phyloP scores from a whole-genome alignment of 768 basidiomycete species.

The Termitomyces sp. region DNA sequence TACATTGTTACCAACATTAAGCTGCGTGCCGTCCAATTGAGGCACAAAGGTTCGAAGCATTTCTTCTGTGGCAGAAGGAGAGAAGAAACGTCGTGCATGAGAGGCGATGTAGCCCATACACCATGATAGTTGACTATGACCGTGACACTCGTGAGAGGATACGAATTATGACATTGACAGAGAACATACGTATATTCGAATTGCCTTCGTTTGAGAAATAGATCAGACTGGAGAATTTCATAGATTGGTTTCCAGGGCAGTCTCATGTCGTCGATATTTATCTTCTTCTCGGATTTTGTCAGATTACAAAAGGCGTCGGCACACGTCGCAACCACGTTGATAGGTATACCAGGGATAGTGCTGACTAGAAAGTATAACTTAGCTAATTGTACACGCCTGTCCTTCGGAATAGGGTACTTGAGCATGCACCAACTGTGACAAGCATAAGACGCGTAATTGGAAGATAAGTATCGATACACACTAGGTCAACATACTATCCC shows the following conservation, averaged over 20 bases:
- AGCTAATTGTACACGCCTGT: constrained; percentile 67
- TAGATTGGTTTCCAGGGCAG: constrained; percentile 83
- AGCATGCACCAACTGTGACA: constrained; percentile 68
- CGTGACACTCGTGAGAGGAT: constrained; percentile 4
- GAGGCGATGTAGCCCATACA: constrained; percentile 73
- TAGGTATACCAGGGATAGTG: constrained; percentile 74
- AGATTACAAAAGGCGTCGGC: constrained; percentile 59
- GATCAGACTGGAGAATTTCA: constrained; percentile 62
- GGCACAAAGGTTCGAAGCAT: constrained; percentile 90
- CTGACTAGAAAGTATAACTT: constrained; percentile 78
- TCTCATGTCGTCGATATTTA: constrained; percentile 73
- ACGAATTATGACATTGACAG: background rate
- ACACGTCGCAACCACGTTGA: constrained; percentile 62
- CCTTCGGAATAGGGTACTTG: constrained; percentile 84
- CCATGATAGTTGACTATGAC: constrained; percentile 64
- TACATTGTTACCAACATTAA: constrained; percentile 52
- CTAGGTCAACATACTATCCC: constrained; percentile 77
- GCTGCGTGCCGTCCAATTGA: constrained; percentile 64
- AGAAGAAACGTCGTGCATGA: constrained; percentile 77
- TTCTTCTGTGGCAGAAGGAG: constrained; percentile 79
- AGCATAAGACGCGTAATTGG: constrained; percentile 6
- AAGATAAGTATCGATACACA: constrained; percentile 33
- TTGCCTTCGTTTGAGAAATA: constrained; percentile 74
- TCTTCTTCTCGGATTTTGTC: constrained; percentile 67
- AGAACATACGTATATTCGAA: constrained; percentile 71